Conservation (phyloP, 257 asterid species). For the Rubia yunnanensis region DNA sequence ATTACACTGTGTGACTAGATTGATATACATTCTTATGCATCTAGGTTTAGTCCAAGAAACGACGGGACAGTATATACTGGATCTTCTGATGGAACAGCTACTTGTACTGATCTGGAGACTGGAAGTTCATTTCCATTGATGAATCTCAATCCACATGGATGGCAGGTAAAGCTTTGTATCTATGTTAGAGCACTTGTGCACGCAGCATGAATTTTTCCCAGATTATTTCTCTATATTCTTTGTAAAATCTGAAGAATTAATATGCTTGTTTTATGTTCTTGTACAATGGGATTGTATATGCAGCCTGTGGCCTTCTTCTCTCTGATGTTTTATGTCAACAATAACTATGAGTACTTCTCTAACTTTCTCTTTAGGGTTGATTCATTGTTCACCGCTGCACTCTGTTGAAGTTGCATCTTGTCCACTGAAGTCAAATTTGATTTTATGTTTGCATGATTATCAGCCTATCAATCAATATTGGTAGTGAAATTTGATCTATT, state of each 20-base stretch:
- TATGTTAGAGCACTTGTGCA: neutral
- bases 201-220: neutral
- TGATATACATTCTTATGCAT: conserved; percentile 10
- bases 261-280: too few relatives aligned
- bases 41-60: conserved; percentile 65
- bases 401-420: neutral
- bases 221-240: neutral
- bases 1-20: neutral
- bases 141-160: conserved; percentile 90
- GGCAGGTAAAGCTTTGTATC: conserved; percentile 64
- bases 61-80: conserved; percentile 79
- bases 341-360: neutral
- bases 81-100: conserved; percentile 91
- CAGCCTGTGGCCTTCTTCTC: neutral
- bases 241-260: neutral
- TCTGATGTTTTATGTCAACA: neutral
- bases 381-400: neutral
- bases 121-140: conserved; percentile 63
- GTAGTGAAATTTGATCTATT: neutral
- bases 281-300: neutral
- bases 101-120: conserved; percentile 89
- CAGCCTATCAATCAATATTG: neutral
- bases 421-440: neutral
- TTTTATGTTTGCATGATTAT: neutral
- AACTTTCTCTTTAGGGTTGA: neutral